Base-by-base conservation (phyloP, 345 rosid species). In the Corchorus olitorius region DNA sequence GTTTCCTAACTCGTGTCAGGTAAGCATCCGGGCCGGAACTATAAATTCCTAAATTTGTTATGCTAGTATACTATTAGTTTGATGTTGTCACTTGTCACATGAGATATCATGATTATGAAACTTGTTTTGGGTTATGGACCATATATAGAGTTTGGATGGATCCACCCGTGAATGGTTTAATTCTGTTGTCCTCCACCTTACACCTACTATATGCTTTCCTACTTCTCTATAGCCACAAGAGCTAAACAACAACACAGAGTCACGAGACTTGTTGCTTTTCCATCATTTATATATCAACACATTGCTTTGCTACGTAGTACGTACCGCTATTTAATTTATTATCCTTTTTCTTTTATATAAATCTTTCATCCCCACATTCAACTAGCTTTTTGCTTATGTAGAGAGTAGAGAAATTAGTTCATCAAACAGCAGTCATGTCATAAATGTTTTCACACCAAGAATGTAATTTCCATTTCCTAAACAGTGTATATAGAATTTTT, bases 171-270 rank as follows among this genome's bases (percentile, higher is more conserved):
- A 90, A 60, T 85, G 83, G 73, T 61, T 77, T 79, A 77, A 83
- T 77, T 85, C 77, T 27, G n/a, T 77, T 84, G 86, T 85, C 81
- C 65, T 13, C 76, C 77, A 70, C 27, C 27, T 27, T 27, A 27
- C 27, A 27, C 76, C 83, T 39, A 58, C 82, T 67, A 9, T 79
- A 74, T 65, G 65, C 66, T 70, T 27, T 71, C 75, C 65, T 75
- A 53, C 43, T 77, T 17, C 74, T 76, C 65, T 39, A 73, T 77
- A 83, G 86, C 89, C 93, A 86, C 89, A 78, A 76, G 76, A 81
- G 84, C 94, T 83, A 90, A 85, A 85, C 81, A 84, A 93, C 94
- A 93, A 89, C 48, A 1, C 19, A 86, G 88, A 78, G 89, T 93
- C 97, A 93, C 97, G 97, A 81, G 97, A 83, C 72, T 54, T 50